Base-by-base conservation (phyloP, 768 basidiomycete genomes). In the Pulveroboletus sp. region DNA sequence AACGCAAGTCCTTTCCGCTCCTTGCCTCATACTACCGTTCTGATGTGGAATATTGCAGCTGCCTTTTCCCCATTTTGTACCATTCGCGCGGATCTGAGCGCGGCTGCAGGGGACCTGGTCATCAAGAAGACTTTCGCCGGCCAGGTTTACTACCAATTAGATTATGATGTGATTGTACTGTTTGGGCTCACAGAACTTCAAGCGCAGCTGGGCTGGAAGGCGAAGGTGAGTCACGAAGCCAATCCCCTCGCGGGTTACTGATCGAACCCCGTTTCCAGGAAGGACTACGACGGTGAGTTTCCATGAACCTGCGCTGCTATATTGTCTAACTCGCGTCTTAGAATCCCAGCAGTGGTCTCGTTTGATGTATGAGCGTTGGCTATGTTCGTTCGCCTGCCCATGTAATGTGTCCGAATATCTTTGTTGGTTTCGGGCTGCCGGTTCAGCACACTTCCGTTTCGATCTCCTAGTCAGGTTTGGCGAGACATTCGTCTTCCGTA, bases 81-180 rank as follows among this genome's bases (percentile, higher is more conserved):
- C 10, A 37, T 58, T 30, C 15, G 10, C 1, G 43, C 13, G 2
- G 49, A 58, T 14, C 35, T 58, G 17, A 36, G 35, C n/a, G 35
- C 35, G 35, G 35, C 35, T 8, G 35, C n/a, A 4, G n/a, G n/a
- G 4, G 49, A 58, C 8, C 35, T 58, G 9, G 15, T 44, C 31
- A 4, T 1, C 21, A 44, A 13, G 35, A 47, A n/a, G 39, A 26
- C 9, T 4, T 5, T 21, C 14, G 39, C 36, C 0, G 51, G 49
- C 7, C 35, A 40, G 21, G 21, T 21, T 21, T 21, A 21, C 21
- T 21, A 21, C 21, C 21, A 21, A 21, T 21, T 21, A 21, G 46
- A 58, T 42, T 58, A 58, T 21, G 40, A 54, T 17, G 56, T 58
- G 32, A 40, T 54, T 14, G 32, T 58, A 27, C 33, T 40, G 2